Conservation (phyloP, 1,139 yeast genomes). For the Hansenula sp. region DNA sequence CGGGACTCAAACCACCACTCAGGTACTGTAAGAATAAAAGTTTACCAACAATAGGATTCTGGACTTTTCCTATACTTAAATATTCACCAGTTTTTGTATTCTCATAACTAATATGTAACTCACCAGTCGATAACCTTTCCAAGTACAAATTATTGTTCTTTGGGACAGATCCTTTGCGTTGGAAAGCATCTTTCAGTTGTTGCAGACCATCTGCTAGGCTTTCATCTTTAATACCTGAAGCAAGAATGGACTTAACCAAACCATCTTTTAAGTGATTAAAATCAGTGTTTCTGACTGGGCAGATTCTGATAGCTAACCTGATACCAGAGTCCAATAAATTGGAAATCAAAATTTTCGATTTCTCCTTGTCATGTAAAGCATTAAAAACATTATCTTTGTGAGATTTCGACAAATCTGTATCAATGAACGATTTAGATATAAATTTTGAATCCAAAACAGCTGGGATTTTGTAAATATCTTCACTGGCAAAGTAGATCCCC, state of each 20-base stretch:
- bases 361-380: constrained; percentile 55
- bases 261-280: constrained; percentile 88
- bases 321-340: constrained; percentile 57
- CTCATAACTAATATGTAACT: constrained; percentile 40
- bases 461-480: constrained; percentile 46
- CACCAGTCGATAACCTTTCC: constrained; percentile 43
- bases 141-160: constrained; percentile 54
- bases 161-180: constrained; percentile 55
- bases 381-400: constrained; percentile 46
- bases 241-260: constrained; percentile 59
- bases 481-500: constrained; percentile 68
- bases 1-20: constrained; percentile 47
- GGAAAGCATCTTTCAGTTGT: constrained; percentile 48
- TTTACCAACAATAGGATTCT: constrained; percentile 47
- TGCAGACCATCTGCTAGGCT: constrained; percentile 47
- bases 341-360: constrained; percentile 50
- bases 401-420: constrained; percentile 24
- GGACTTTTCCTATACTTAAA: constrained; percentile 39
- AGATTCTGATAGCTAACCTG: constrained; percentile 65
- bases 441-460: constrained; percentile 40
- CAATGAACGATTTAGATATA: constrained; percentile 29
- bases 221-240: constrained; percentile 30
- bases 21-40: constrained; percentile 53
- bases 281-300: constrained; percentile 87
- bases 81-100: constrained; percentile 28